phyloP scores from a whole-genome alignment of 768 basidiomycete species.

The Rhizopogon salebrosus region DNA sequence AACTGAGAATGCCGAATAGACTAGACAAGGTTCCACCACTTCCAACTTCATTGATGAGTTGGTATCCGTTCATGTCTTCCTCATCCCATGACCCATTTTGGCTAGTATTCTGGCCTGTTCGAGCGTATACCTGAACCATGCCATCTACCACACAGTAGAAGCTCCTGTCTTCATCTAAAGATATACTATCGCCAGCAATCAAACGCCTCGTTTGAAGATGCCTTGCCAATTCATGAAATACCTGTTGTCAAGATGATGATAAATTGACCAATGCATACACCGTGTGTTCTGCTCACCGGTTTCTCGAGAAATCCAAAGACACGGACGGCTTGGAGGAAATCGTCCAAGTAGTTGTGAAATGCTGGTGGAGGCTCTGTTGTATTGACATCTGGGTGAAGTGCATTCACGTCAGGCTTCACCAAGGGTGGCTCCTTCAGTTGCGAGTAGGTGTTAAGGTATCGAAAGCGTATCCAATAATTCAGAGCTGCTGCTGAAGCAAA shows the following conservation, averaged over 20 bases:
- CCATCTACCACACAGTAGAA: conserved; percentile 99
- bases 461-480: conserved; percentile 83
- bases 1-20: conserved; percentile 91
- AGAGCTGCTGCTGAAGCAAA: conserved; percentile 57
- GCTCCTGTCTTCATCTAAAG: conserved; percentile 85
- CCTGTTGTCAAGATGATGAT: conserved; percentile 35
- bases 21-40: conserved; percentile 94
- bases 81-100: conserved; percentile 66
- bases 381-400: conserved; percentile 90
- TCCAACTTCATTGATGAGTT: conserved; percentile 93
- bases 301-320: conserved; percentile 98
- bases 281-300: conserved; percentile 51
- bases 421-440: conserved; percentile 78
- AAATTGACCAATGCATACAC: neutral
- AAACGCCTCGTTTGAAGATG: conserved; percentile 94
- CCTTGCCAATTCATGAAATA: conserved; percentile 94
- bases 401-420: conserved; percentile 76
- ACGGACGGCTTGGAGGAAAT: conserved; percentile 92
- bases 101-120: conserved; percentile 49
- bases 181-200: conserved; percentile 92
- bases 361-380: conserved; percentile 64
- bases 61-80: conserved; percentile 92
- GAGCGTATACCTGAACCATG: conserved; percentile 89
- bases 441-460: conserved; percentile 70
- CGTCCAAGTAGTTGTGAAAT: conserved; percentile 96